Percentiles rank a stretch among this genome's conserved stretches.
Evolutionary conservation across 2,329 filamentous ascomycete genomes (phyloP).

Genomic region (Pezicula radicicola): DNA sequence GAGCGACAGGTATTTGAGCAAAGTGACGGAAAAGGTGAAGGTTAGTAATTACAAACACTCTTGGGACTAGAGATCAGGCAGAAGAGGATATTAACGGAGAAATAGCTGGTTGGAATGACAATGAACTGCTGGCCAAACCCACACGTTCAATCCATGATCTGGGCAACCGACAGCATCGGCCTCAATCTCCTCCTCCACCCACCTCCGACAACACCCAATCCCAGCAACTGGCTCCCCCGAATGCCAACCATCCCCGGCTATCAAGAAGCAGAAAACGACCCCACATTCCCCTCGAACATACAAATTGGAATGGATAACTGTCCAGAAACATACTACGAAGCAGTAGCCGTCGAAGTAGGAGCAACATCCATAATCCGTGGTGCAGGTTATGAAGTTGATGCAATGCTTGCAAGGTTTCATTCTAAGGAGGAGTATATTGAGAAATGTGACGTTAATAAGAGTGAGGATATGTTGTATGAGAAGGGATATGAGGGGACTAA

Average conservation of each 20-base stretch:
- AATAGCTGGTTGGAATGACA: constrained; percentile 14
- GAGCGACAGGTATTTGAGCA: constrained; percentile 23
- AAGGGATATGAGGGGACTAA: constrained; percentile 30
- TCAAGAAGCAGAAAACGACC: too few relatives aligned
- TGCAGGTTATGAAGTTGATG: background rate
- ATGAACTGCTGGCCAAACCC: constrained; percentile 11
- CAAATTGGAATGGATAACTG: background rate
- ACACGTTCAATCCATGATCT: constrained; percentile 21
- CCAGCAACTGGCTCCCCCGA: too few relatives aligned
- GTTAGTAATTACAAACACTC: constrained; percentile 3
- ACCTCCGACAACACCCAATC: too few relatives aligned
- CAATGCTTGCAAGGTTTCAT: background rate
- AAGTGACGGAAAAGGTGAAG: constrained; percentile 22
- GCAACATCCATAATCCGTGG: background rate
- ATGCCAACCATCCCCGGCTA: too few relatives aligned
- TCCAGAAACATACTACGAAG: background rate
- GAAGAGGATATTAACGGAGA: too few relatives aligned
- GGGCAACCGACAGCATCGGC: constrained; percentile 13
- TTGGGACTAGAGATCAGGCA: too few relatives aligned
- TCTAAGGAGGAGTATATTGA: constrained; percentile 13
- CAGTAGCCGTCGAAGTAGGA: background rate
- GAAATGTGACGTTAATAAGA: constrained; percentile 13
- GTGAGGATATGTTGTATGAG: constrained; percentile 24
- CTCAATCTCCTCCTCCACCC: constrained; percentile 7
- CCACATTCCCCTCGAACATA: too few relatives aligned